Conservation (phyloP, 2,329 filamentous ascomycete species). For the Pseudopithomyces chartarum region DNA sequence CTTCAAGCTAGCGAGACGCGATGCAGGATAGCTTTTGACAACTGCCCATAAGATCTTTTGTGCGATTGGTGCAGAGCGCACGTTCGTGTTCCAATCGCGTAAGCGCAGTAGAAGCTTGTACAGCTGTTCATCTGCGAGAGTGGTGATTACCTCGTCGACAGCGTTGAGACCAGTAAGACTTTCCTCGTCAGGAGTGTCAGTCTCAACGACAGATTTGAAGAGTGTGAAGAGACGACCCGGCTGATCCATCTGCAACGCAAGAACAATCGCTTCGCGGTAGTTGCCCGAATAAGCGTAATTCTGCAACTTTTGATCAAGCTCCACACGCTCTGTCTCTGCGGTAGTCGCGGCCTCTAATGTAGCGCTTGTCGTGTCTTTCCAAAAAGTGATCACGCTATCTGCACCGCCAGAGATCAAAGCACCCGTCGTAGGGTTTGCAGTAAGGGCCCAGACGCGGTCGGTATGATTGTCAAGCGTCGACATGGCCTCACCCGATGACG, state of each 20-base stretch:
- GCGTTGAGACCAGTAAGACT: constrained; percentile 67
- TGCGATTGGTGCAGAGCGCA: constrained; percentile 80
- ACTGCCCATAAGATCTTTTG: constrained; percentile 83
- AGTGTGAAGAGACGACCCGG: constrained; percentile 83
- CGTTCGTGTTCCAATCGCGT: constrained; percentile 98
- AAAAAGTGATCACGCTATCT: constrained; percentile 93
- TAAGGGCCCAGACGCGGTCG: constrained; percentile 90
- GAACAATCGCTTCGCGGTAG: constrained; percentile 89
- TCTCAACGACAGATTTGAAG: constrained; percentile 79
- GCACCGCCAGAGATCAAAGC: constrained; percentile 87
- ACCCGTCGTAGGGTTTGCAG: constrained; percentile 66
- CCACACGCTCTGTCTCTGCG: constrained; percentile 78
- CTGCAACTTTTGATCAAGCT: constrained; percentile 91
- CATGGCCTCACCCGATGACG: constrained; percentile 80
- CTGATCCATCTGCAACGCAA: constrained; percentile 93
- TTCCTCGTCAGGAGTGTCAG: constrained; percentile 62
- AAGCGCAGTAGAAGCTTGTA: constrained; percentile 80
- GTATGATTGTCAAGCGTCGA: constrained; percentile 96
- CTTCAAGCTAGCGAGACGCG: constrained; percentile 72
- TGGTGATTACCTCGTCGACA: constrained; percentile 84
- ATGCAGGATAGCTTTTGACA: constrained; percentile 79
- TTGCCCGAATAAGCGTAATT: constrained; percentile 89
- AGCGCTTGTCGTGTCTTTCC: constrained; percentile 85
- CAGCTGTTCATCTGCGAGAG: constrained; percentile 81
- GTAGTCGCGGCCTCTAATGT: constrained; percentile 76